Evolutionary conservation across 352 stramenopile species (phyloP).

Genomic region (Phytophthora ohioensis): DNA sequence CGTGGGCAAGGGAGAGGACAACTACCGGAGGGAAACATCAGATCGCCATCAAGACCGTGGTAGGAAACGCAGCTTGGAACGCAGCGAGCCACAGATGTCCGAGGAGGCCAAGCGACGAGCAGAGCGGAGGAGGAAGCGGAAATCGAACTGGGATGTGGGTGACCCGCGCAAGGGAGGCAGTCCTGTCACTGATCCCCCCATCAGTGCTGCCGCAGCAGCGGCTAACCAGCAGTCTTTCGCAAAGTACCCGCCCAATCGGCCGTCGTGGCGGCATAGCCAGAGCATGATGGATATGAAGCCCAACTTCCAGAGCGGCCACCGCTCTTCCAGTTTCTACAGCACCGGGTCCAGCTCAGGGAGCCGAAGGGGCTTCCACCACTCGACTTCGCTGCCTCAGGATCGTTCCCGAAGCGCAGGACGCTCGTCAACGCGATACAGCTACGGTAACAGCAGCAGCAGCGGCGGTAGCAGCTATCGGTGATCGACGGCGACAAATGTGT

Average conservation of each 20-base stretch:
- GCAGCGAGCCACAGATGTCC: constrained; percentile 46
- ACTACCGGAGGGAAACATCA: constrained; percentile 21
- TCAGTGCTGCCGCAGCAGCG: constrained; percentile 41
- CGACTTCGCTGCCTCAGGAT: constrained; percentile 60
- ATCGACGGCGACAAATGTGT: constrained; percentile 20
- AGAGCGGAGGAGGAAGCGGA: constrained; percentile 70
- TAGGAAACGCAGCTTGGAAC: constrained; percentile 57
- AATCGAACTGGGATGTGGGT: constrained; percentile 87
- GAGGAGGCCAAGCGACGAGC: constrained; percentile 68
- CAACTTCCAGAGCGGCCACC: constrained; percentile 44
- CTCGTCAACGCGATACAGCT: constrained; percentile 50
- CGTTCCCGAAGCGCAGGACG: constrained; percentile 60
- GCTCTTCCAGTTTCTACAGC: constrained; percentile 58
- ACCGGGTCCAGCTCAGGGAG: constrained; percentile 28
- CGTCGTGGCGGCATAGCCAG: constrained; percentile 69
- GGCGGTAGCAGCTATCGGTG: constrained; percentile 41
- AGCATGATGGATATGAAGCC: constrained; percentile 71
- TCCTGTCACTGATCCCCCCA: constrained; percentile 37
- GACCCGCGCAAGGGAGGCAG: constrained; percentile 66
- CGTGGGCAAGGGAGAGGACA: constrained; percentile 27
- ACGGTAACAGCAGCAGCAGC: constrained; percentile 38
- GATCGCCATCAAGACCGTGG: constrained; percentile 30
- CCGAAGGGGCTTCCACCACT: constrained; percentile 57
- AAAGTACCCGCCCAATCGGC: constrained; percentile 63
- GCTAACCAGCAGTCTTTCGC: constrained; percentile 60